A percentile compares a stretch with the other conserved stretches of the same genome.
These are phyloP conservation scores for Fusarium cyanostomum DNA, from an alignment of 2,329 filamentous ascomycete species.

Conservation along the genomic window DNA sequence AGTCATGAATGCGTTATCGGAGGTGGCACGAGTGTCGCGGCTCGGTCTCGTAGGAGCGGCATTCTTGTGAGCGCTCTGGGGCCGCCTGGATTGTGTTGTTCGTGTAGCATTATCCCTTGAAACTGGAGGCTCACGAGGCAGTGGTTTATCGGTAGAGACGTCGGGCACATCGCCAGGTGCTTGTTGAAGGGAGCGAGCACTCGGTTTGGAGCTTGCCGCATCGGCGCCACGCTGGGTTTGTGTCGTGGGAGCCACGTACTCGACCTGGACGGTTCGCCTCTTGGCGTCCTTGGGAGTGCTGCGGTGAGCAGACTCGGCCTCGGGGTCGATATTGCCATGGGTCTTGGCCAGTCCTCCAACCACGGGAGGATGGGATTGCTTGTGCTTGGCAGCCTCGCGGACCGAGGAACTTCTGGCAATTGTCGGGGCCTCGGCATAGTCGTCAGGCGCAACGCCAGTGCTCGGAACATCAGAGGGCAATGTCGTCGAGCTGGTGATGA, in stretches of 20 bases:
- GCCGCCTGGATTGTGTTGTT: conserved; percentile 52
- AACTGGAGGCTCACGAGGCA: conserved; percentile 66
- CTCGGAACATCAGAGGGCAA: conserved; percentile 86
- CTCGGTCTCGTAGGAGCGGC: conserved; percentile 38
- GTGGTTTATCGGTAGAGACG: conserved; percentile 62
- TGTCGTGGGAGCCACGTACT: conserved; percentile 93
- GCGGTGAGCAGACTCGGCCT: conserved; percentile 65
- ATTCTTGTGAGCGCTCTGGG: conserved; percentile 59
- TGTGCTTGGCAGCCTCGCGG: conserved; percentile 81
- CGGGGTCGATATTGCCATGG: conserved; percentile 76
- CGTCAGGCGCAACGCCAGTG: conserved; percentile 71
- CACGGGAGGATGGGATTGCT: conserved; percentile 57
- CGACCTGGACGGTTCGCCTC: conserved; percentile 93
- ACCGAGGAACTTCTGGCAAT: conserved; percentile 92
- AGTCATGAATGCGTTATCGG: conserved; percentile 57
- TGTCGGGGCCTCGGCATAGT: conserved; percentile 64
- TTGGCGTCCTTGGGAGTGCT: conserved; percentile 85
- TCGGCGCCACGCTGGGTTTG: conserved; percentile 77
- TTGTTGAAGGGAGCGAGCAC: conserved; percentile 48
- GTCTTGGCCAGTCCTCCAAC: conserved; percentile 75
- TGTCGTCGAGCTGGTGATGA: conserved; percentile 96
- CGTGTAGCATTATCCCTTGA: conserved; percentile 55
- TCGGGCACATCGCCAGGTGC: conserved; percentile 54
- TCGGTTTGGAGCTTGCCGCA: conserved; percentile 36
- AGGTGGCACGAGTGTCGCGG: conserved; percentile 50